Percentiles rank a stretch among this genome's conserved stretches.
phyloP scores from a whole-genome alignment of 495 filamentous ascomycete species.

The Collariella sp. region DNA sequence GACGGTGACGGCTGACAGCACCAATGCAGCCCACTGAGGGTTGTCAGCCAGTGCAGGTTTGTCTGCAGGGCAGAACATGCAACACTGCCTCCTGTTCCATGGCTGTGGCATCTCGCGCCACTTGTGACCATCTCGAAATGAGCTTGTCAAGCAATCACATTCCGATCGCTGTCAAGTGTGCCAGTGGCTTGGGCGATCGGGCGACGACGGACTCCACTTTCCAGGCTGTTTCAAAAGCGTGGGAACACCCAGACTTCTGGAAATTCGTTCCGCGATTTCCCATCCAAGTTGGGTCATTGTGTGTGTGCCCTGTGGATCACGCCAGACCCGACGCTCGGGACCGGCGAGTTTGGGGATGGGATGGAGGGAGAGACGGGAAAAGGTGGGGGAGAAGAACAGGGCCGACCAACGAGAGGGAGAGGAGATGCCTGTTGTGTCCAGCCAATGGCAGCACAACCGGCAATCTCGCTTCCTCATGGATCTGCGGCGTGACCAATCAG shows the following conservation, averaged over 20 bases:
- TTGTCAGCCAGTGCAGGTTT: too few species aligned
- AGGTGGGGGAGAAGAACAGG: not conserved
- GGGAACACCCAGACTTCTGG: not conserved
- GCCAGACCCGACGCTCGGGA: too few species aligned
- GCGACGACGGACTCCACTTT: not conserved
- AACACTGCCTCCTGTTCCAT: too few species aligned
- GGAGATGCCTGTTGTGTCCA: not conserved
- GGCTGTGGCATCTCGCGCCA: too few species aligned
- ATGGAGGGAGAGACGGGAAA: not conserved
- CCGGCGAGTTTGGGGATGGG: too few species aligned
- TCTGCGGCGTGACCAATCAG: slow-evolving; percentile 17
- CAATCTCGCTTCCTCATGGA: slow-evolving; percentile 24
- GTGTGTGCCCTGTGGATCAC: too few species aligned
- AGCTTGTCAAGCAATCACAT: too few species aligned
- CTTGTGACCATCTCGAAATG: too few species aligned
- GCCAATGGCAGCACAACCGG: slow-evolving; percentile 16
- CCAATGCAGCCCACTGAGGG: too few species aligned
- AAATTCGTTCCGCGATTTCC: not conserved
- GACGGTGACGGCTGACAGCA: too few species aligned
- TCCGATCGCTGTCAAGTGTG: not conserved
- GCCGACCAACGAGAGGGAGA: too few species aligned
- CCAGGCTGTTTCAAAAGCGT: not conserved
- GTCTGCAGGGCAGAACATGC: too few species aligned
- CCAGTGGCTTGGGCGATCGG: not conserved
- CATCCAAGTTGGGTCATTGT: not conserved